phyloP scores from a whole-genome alignment of 805 yeast species.

The Lipomyces orientalis region DNA sequence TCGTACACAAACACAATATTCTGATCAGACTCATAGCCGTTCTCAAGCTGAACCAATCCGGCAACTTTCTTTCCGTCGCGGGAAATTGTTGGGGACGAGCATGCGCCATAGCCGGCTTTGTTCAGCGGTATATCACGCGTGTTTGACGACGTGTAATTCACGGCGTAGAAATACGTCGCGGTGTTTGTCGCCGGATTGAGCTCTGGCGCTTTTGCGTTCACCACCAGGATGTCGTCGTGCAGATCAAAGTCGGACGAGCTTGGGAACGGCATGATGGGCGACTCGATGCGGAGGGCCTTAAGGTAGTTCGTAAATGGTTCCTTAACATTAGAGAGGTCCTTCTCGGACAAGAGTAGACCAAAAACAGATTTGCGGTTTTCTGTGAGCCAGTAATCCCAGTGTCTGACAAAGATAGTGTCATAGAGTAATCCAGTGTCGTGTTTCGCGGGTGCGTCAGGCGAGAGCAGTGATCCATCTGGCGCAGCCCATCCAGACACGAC shows the following conservation, averaged over 20 bases:
- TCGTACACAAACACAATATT: slow-evolving; percentile 36
- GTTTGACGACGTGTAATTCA: slow-evolving; percentile 27
- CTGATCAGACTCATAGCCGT: slow-evolving; percentile 41
- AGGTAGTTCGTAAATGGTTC: slow-evolving; percentile 32
- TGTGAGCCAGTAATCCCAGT: slow-evolving; percentile 41
- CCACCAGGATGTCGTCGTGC: slow-evolving; percentile 30
- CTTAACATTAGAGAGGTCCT: slow-evolving; percentile 17
- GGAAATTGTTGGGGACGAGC: slow-evolving; percentile 39
- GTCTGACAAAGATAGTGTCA: slow-evolving; percentile 37
- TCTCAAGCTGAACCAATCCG: slow-evolving; percentile 35
- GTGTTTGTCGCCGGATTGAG: slow-evolving; percentile 39
- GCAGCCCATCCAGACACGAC: slow-evolving; percentile 36
- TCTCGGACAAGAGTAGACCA: slow-evolving; percentile 27
- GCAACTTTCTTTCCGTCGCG: slow-evolving; percentile 38
- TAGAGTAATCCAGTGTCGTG: slow-evolving; percentile 33
- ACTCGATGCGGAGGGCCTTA: slow-evolving; percentile 28
- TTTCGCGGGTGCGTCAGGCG: slow-evolving; percentile 33
- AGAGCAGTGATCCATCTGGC: slow-evolving; percentile 29
- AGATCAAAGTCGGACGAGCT: slow-evolving; percentile 35
- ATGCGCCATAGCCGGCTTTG: slow-evolving; percentile 37
- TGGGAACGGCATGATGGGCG: slow-evolving; percentile 37
- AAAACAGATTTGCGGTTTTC: slow-evolving; percentile 33
- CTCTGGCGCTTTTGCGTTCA: slow-evolving; percentile 40
- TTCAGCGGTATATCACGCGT: slow-evolving; percentile 23
- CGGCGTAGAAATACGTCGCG: slow-evolving; percentile 39